Evolutionary conservation across 1,139 yeast genomes (phyloP).

Genomic region (Yamadazyma dushanensis): DNA sequence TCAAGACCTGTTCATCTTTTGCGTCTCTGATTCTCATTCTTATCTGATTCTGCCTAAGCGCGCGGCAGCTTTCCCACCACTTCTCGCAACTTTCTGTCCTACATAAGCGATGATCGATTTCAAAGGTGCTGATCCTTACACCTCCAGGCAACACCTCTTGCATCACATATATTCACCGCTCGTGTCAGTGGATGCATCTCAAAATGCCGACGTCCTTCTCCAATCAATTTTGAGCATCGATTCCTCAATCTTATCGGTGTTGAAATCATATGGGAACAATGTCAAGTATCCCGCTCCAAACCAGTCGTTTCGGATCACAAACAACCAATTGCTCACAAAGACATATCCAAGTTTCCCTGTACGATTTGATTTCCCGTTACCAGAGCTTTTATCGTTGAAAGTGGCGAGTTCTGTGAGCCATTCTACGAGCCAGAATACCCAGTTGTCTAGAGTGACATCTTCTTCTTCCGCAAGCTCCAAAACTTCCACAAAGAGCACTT

Average conservation of each 20-base stretch:
- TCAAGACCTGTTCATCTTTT: no score
- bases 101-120: slow-evolving; percentile 30
- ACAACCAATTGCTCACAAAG: slow-evolving; percentile 43
- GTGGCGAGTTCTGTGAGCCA: slow-evolving; percentile 17
- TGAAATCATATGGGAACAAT: slow-evolving; percentile 49
- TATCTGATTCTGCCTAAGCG: no score
- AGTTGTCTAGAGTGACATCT: not conserved
- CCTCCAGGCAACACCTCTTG: slow-evolving; percentile 43
- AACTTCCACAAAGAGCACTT: slow-evolving; percentile 26
- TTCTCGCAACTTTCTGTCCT: no score
- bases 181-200: slow-evolving; percentile 54
- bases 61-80: no score
- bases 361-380: slow-evolving; percentile 43
- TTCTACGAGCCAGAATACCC: slow-evolving; percentile 7
- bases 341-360: slow-evolving; percentile 46
- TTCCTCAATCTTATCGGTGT: slow-evolving; percentile 34
- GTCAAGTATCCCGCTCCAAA: slow-evolving; percentile 40
- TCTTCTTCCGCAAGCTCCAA: not conserved
- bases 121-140: slow-evolving; percentile 43
- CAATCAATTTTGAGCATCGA: slow-evolving; percentile 33
- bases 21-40: no score
- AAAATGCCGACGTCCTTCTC: slow-evolving; percentile 49
- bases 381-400: slow-evolving; percentile 38
- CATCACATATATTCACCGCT: slow-evolving; percentile 59
- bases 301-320: slow-evolving; percentile 41